These are phyloP conservation scores for Termitomyces sp. DNA, from an alignment of 768 basidiomycete species.

Conservation along the genomic window DNA sequence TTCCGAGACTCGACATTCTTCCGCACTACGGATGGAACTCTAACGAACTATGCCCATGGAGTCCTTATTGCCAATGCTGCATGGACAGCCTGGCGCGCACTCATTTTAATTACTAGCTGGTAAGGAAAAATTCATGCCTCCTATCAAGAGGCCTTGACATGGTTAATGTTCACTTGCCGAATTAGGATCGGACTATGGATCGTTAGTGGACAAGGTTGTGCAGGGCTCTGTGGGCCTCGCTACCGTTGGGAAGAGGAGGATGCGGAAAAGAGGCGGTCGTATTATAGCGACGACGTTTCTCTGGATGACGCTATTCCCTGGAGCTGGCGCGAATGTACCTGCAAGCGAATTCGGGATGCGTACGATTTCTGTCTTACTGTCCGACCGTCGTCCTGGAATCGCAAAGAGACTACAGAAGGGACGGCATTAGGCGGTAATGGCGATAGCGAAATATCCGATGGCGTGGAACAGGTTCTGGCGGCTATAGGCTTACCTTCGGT, in stretches of 20 bases:
- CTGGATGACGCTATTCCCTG: slow-evolving; percentile 61
- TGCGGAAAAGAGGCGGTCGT: slow-evolving; percentile 50
- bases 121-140: slow-evolving; percentile 25
- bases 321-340: slow-evolving; percentile 73
- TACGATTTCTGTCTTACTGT: slow-evolving; percentile 70
- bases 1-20: slow-evolving; percentile 76
- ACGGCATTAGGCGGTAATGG: slow-evolving; percentile 19
- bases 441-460: slow-evolving; percentile 34
- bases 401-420: slow-evolving; percentile 22
- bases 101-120: slow-evolving; percentile 71
- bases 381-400: slow-evolving; percentile 28
- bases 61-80: slow-evolving; percentile 75
- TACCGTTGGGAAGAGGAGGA: slow-evolving; percentile 83
- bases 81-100: slow-evolving; percentile 73
- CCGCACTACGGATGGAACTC: slow-evolving; percentile 49
- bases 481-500: slow-evolving; percentile 47
- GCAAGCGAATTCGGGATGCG: slow-evolving; percentile 68
- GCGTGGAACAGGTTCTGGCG: slow-evolving; percentile 56
- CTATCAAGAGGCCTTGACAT: background rate
- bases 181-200: slow-evolving; percentile 75
- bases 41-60: slow-evolving; percentile 75
- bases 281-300: slow-evolving; percentile 45
- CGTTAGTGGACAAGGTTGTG: slow-evolving; percentile 70
- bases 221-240: slow-evolving; percentile 80
- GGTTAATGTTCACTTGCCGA: slow-evolving; percentile 1